Evolutionary conservation across 163 green algal species (phyloP), one percentile per base, ranked within the genome.

Genomic region (Chloromonas sp.): DNA sequence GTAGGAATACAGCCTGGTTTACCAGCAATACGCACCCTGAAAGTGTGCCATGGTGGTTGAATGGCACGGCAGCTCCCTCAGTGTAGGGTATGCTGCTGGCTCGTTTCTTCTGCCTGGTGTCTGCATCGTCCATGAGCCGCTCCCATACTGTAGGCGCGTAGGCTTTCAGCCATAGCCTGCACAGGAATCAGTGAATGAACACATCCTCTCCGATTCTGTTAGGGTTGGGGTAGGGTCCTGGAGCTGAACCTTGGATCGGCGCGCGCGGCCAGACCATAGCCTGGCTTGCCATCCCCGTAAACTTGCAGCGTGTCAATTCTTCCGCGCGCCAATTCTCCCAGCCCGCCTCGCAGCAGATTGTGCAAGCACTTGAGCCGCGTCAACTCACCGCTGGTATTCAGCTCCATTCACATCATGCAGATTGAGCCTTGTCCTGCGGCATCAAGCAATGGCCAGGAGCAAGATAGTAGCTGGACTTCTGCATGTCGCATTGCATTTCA

Each of bases 61-160:
- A 81, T 36, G 36, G 5, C 66, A 74, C n/a, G 15, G 77, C 77
- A 60, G 60, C 57, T n/a, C n/a, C 2, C 15, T 57, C 77, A 61
- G 77, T 81, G 77, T n/a, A 57, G n/a, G 14, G 77, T 57, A 11
- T 81, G n/a, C n/a, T 81, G 77, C 1, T 81, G 14, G n/a, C 36
- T 57, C 77, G n/a, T 60, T 57, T 81, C 13, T 1, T 61, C 77
- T 81, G 77, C n/a, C 77, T 36, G 2, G 77, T 81, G 77, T 57
- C 57, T 60, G 77, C 77, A 60, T 81, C 77, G 2, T 60, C 77
- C 77, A 81, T 36, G 36, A 81, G 77, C 15, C 77, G 77, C 77
- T 81, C 77, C 77, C 77, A 81, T 57, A 81, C 77, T 15, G 77
- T 81, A 2, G 77, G 15, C 77, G 66, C 11, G 66, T 74, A 74